Percentiles rank a stretch among this genome's conserved stretches.
Conservation (phyloP, 2,329 filamentous ascomycete genomes). For the Aphanocladium album region DNA sequence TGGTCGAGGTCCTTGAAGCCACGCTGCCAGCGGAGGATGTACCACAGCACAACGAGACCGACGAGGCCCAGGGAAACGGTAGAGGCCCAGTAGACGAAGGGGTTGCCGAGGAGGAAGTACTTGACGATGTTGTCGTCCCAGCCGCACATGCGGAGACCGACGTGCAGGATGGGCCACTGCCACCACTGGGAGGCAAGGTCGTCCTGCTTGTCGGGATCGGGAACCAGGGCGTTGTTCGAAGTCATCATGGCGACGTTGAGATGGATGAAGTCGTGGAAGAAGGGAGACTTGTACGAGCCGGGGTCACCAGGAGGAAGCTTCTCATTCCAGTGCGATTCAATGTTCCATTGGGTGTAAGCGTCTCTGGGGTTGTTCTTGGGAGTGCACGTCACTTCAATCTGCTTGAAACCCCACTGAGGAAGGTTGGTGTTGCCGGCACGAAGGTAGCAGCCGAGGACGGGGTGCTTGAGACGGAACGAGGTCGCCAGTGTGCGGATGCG, state of each 20-base stretch:
- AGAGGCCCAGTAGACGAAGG: slow-evolving; percentile 90
- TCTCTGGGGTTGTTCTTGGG: slow-evolving; percentile 91
- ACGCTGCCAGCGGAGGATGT: slow-evolving; percentile 91
- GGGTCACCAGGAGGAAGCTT: slow-evolving; percentile 85
- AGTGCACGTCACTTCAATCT: slow-evolving; percentile 94
- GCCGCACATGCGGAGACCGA: slow-evolving; percentile 95
- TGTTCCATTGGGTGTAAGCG: slow-evolving; percentile 97
- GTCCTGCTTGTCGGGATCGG: slow-evolving; percentile 97
- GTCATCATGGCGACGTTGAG: slow-evolving; percentile 99
- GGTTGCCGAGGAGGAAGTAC: slow-evolving; percentile 97
- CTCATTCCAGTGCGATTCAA: slow-evolving; percentile 91
- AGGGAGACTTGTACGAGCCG: slow-evolving; percentile 91
- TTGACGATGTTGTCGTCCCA: slow-evolving; percentile 96
- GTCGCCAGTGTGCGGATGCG: slow-evolving; percentile 89
- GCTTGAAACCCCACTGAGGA: slow-evolving; percentile 99
- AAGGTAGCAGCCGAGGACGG: slow-evolving; percentile 82
- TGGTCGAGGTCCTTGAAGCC: slow-evolving; percentile 79
- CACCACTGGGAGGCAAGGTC: slow-evolving; percentile 95
- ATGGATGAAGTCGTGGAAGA: slow-evolving; percentile 96
- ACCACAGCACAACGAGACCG: slow-evolving; percentile 70
- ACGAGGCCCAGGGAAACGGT: slow-evolving; percentile 74
- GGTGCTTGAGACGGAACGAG: slow-evolving; percentile 81
- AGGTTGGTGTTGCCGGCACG: slow-evolving; percentile 93
- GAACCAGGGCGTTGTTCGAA: slow-evolving; percentile 96
- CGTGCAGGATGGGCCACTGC: slow-evolving; percentile 96